Evolutionary conservation across 2,329 filamentous ascomycete species (phyloP), one percentile per base, ranked within the genome.

Genomic region (Calonectria ilicicola): DNA sequence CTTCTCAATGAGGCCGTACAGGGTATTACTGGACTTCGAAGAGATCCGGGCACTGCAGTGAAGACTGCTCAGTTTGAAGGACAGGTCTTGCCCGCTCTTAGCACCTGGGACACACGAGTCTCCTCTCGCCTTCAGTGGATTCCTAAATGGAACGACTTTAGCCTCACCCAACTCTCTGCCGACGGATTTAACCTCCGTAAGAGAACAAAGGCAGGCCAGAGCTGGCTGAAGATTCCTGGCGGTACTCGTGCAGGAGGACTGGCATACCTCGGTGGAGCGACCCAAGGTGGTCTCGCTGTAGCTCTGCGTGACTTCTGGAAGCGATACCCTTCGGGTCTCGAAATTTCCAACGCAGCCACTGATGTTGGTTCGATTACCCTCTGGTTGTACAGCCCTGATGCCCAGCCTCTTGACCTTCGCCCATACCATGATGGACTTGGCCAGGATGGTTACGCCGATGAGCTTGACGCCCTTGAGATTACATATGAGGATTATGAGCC

Each of bases 291-390:
- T 15, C 83, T 93, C 1, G 90, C 89, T 1, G 79, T 92, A 6
- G 90, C 89, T 0, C 84, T 91, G 58, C 86, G 88, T 3, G 87
- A 92, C 76, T 92, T 92, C 79, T 92, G 91, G 91, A 89, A 92
- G 82, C 86, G 89, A 19, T 91, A 90, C 74, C 91, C 91, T 0
- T 90, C 89, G 0, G 86, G 88, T 4, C 80, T 92, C 5, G 90
- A 92, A 56, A 85, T 92, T 14, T 81, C 85, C 0, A 86, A 89
- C 64, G 88, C 89, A 0, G 85, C 85, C 0, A 83, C 84, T 0
- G 87, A 91, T 56, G 78, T 80, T 2, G 90, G 89, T 0, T 83
- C 86, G 5, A 83, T 92, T 14, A 92, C 90, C 0, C 71, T 91
- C 0, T 93, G 91, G 91, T 80, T 93, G 0, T 92, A 92, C 74